These are phyloP conservation scores for Psidium guajava DNA, from an alignment of 345 rosid genomes.

Conservation along the genomic window DNA sequence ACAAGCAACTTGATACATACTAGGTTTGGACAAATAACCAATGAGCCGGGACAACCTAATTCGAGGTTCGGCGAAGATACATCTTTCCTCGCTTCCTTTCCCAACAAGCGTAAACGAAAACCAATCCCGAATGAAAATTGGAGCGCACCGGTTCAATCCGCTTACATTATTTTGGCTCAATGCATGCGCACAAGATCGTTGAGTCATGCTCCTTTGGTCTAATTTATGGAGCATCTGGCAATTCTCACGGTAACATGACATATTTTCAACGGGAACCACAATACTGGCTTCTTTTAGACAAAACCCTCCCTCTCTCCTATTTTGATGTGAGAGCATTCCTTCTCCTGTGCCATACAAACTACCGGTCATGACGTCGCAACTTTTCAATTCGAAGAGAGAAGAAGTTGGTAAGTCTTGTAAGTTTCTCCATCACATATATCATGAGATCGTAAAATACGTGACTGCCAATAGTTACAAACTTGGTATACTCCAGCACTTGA, in stretches of 20 bases:
- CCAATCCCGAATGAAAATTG: background rate
- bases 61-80: background rate
- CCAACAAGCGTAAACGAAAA: background rate
- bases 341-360: background rate
- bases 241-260: background rate
- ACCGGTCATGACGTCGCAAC: background rate
- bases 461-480: background rate
- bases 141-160: background rate
- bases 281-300: background rate
- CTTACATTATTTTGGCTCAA: background rate
- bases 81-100: background rate
- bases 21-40: background rate
- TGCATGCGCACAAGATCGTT: background rate
- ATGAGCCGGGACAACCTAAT: background rate
- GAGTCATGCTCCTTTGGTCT: background rate
- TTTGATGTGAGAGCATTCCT: background rate
- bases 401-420: background rate
- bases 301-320: background rate
- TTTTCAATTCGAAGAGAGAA: background rate
- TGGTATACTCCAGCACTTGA: background rate
- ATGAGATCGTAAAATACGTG: background rate
- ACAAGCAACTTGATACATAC: background rate
- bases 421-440: background rate
- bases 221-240: background rate
- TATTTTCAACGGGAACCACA: background rate